Evolutionary conservation across 2,329 filamentous ascomycete genomes (phyloP).

Genomic region (Basipetospora chlamydospora): DNA sequence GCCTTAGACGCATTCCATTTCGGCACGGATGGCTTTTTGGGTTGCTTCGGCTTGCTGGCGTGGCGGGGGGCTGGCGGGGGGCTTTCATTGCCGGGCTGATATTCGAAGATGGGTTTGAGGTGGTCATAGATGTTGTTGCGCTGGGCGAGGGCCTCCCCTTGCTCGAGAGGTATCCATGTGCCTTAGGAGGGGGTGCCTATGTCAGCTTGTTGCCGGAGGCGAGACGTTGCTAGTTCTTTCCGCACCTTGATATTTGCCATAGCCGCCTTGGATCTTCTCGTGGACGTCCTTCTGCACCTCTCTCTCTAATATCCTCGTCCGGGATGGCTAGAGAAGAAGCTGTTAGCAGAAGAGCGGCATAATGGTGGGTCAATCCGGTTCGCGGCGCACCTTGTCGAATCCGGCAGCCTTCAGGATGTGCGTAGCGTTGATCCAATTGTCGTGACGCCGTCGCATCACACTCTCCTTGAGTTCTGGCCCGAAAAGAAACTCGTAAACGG

Average conservation of each 20-base stretch:
- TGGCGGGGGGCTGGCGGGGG: conserved; percentile 91
- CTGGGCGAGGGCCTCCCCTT: conserved; percentile 67
- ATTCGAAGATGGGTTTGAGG: conserved; percentile 80
- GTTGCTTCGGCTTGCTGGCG: conserved; percentile 69
- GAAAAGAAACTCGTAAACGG: conserved; percentile 87
- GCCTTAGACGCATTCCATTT: conserved; percentile 28
- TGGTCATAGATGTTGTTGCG: conserved; percentile 79
- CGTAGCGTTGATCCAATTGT: conserved; percentile 99
- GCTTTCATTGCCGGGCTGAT: conserved; percentile 66
- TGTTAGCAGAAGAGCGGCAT: not conserved
- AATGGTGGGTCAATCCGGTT: not conserved
- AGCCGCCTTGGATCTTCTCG: conserved; percentile 96
- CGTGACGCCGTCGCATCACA: conserved; percentile 87
- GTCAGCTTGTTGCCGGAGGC: no score
- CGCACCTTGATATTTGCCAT: conserved; percentile 92
- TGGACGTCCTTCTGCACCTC: conserved; percentile 94
- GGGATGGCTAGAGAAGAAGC: conserved; percentile 40
- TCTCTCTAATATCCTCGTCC: conserved; percentile 86
- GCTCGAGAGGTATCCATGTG: conserved; percentile 85
- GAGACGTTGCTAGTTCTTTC: no score
- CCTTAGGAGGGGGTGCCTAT: no score
- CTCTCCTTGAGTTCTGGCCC: conserved; percentile 64
- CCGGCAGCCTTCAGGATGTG: conserved; percentile 95
- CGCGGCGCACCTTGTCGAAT: conserved; percentile 56
- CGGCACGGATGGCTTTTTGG: conserved; percentile 50